phyloP scores from a whole-genome alignment of 192 early-diverging fungal species.

The Funneliformis geosporum region DNA sequence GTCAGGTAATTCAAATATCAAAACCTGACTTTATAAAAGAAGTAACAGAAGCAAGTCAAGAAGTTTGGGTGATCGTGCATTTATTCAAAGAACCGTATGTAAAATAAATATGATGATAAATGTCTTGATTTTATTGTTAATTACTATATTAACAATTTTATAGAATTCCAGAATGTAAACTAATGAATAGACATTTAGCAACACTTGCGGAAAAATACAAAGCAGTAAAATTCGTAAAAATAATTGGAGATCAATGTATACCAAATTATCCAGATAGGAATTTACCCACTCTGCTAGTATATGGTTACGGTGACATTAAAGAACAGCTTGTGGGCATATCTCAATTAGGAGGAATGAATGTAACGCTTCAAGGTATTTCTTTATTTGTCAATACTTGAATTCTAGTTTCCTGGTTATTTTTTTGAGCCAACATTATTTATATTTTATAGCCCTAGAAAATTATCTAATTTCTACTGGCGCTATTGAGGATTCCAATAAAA shows the following conservation, averaged over 20 bases:
- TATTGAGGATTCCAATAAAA: slow-evolving; percentile 7
- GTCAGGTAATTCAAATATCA: slow-evolving; percentile 81
- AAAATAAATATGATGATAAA: neutral
- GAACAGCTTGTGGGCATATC: slow-evolving; percentile 81
- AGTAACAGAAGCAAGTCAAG: slow-evolving; percentile 88
- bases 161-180: slow-evolving; percentile 80
- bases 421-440: neutral
- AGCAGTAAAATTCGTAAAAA: slow-evolving; percentile 92
- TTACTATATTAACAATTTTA: slow-evolving; percentile 48
- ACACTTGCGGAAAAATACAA: slow-evolving; percentile 74
- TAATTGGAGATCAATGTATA: slow-evolving; percentile 91
- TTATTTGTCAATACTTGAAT: neutral
- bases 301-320: slow-evolving; percentile 83
- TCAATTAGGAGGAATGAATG: slow-evolving; percentile 78
- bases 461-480: slow-evolving; percentile 23
- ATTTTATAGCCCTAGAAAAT: slow-evolving; percentile 18
- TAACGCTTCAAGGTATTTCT: slow-evolving; percentile 63
- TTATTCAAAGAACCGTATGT: slow-evolving; percentile 66
- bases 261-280: slow-evolving; percentile 92
- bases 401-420: neutral
- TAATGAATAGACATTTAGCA: slow-evolving; percentile 77
- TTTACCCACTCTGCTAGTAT: slow-evolving; percentile 89
- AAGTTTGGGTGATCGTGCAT: slow-evolving; percentile 62
- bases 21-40: slow-evolving; percentile 89
- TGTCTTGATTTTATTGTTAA: neutral